A percentile compares a stretch with the other conserved stretches of the same genome.
These are phyloP conservation scores for Ceratocystis albifundus DNA, from an alignment of 2,329 filamentous ascomycete species.

Conservation along the genomic window DNA sequence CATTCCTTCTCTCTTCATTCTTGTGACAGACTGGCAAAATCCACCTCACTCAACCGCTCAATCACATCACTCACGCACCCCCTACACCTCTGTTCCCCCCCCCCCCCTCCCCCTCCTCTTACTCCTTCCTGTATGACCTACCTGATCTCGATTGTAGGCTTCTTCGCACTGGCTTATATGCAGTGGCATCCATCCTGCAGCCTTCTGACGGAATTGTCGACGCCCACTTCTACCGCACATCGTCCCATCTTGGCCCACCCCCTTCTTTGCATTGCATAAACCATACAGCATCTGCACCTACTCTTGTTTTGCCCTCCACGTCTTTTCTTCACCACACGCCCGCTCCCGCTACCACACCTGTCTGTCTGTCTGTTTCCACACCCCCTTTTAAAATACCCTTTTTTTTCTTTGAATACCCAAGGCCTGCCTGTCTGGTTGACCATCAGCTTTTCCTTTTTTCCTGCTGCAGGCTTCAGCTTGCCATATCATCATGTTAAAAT, in stretches of 20 bases:
- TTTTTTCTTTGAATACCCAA: not conserved
- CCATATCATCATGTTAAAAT: not conserved
- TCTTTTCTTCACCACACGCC: not conserved
- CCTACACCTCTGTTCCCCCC: not conserved
- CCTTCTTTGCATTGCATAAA: slow-evolving; percentile 9
- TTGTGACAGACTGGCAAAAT: not conserved
- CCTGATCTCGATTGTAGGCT: slow-evolving; percentile 5
- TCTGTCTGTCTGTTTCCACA: not conserved
- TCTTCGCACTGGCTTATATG: slow-evolving; percentile 6
- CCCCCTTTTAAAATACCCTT: not conserved
- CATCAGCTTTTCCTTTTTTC: not conserved
- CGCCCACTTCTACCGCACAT: slow-evolving; percentile 1
- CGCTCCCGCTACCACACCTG: not conserved
- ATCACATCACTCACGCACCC: not conserved
- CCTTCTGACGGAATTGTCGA: slow-evolving; percentile 2
- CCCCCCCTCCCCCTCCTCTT: not conserved
- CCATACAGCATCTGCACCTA: not conserved
- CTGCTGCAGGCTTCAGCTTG: not conserved
- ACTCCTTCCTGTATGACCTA: slow-evolving; percentile 7
- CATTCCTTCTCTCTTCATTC: not conserved
- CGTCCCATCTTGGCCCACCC: slow-evolving; percentile 11
- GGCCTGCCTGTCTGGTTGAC: not conserved
- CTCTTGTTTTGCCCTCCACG: slow-evolving; percentile 1
- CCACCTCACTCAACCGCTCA: not conserved
- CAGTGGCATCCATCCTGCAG: slow-evolving; percentile 3